Base-by-base conservation (phyloP, 192 early-diverging fungal species). In the Backusella morwellensis region DNA sequence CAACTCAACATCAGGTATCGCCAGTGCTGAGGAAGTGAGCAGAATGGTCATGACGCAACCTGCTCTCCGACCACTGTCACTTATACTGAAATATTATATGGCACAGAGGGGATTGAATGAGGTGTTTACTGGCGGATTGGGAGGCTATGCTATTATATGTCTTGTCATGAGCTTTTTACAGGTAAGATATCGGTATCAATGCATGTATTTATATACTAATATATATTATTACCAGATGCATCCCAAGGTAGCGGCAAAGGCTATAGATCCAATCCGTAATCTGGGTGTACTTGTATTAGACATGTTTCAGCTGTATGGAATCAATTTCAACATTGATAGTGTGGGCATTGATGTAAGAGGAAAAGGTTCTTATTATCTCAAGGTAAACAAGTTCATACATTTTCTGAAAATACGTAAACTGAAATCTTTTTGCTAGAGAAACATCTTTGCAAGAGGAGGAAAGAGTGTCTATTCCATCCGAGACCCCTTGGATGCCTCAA, bases 301-400 rank as follows among this genome's bases (percentile, higher is more conserved):
- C 79, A 95, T 97, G 54, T 91, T 99, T 66, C 96, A 99, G 77
- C 86, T 97, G 5, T 99, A 96, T 77, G 97, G 97, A 15, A 84
- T 85, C 35, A 77, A 86, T 2, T 97, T 96, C 77, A 94, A 93
- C 78, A 93, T 90, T 70, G 77, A 80, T 36, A 77, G 75, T 7
- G 88, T 95, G 29, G 92, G 92, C 12, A 88, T 97, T 32, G 80
- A 85, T 26, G 85, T 94, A 5, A 78, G 73, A 4, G 83, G 88
- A 23, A 81, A 75, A 15, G 90, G 89, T 41, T 78, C 76, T 21
- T 96, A 93, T 78, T 83, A 86, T 63, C 23, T 41, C 12, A 88
- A 90, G 78, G 79, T 40, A 40, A 12, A 40, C 79, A 69, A 78
- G 47, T 52, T 56, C 4, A 56, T 56, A 56, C 8, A 23, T 21